phyloP scores from a whole-genome alignment of 2,329 filamentous ascomycete genomes.

The Alternaria sp. region DNA sequence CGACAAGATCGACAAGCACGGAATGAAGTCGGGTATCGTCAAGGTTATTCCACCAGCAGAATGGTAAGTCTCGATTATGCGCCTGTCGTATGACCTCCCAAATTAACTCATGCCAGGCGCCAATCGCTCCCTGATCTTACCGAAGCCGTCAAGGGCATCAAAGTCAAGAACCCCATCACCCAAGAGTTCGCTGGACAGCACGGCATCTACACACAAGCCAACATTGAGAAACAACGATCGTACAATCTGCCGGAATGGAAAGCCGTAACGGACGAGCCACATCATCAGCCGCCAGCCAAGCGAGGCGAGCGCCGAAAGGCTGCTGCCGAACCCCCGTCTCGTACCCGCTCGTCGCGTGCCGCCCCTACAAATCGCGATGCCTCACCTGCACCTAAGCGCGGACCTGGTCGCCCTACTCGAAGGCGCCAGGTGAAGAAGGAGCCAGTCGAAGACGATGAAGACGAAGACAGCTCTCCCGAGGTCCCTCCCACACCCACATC shows the following conservation, averaged over 20 bases:
- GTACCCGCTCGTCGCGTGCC: constrained; percentile 43
- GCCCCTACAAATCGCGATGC: constrained; percentile 45
- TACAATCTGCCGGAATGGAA: constrained; percentile 99
- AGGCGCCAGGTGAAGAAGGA: constrained; percentile 32
- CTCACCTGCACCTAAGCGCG: constrained; percentile 53
- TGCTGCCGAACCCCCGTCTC: constrained; percentile 39
- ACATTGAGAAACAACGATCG: constrained; percentile 92
- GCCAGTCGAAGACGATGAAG: constrained; percentile 39
- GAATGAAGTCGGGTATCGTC: constrained; percentile 96
- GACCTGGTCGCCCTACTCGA: constrained; percentile 56
- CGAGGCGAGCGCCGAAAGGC: constrained; percentile 77
- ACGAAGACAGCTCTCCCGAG: constrained; percentile 39
- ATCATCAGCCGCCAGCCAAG: constrained; percentile 91
- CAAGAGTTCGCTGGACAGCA: constrained; percentile 97
- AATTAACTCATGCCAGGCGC: constrained; percentile 55
- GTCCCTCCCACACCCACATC: constrained; percentile 53
- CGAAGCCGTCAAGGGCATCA: constrained; percentile 87
- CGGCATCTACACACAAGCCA: constrained; percentile 95
- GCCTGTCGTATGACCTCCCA: background rate
- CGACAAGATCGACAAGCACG: constrained; percentile 87
- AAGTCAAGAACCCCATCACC: constrained; percentile 95
- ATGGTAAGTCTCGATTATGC: constrained; percentile 69
- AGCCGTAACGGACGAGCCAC: constrained; percentile 88
- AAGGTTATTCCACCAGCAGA: constrained; percentile 93
- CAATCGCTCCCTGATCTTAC: constrained; percentile 78